phyloP scores from a whole-genome alignment of 2,329 filamentous ascomycete genomes.

The Fusarium sp. region DNA sequence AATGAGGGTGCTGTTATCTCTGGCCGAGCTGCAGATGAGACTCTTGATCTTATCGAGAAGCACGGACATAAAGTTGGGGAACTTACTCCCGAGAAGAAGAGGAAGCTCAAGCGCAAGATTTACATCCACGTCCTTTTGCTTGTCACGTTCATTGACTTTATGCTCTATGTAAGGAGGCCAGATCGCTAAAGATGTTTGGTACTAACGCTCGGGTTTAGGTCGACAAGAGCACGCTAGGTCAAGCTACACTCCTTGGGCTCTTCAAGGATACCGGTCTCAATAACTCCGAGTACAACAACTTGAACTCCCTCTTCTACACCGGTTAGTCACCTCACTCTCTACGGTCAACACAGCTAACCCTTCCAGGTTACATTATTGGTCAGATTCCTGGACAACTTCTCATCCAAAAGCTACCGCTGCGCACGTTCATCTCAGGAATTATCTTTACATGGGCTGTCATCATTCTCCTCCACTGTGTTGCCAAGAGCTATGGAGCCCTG shows the following conservation, averaged over 20 bases:
- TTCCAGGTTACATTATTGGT: background rate
- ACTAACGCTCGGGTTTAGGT: background rate
- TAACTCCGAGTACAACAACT: conserved; percentile 1
- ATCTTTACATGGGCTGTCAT: background rate
- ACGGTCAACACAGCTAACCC: background rate
- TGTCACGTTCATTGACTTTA: background rate
- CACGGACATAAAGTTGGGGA: background rate
- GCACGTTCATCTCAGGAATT: background rate
- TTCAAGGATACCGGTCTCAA: conserved; percentile 1
- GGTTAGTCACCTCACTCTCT: background rate
- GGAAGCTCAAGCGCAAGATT: conserved; percentile 1
- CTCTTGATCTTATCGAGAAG: background rate
- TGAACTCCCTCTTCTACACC: conserved; percentile 2
- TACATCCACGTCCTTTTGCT: background rate
- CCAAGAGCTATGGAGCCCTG: background rate
- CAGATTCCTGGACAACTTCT: background rate
- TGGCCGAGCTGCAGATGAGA: background rate
- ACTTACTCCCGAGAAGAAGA: background rate
- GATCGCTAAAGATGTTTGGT: fast-evolving
- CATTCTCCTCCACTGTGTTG: background rate
- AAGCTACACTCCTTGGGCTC: background rate
- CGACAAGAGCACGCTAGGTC: background rate
- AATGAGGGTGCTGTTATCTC: background rate
- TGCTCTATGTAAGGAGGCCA: background rate
- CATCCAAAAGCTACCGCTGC: background rate